Evolutionary conservation across 2,329 filamentous ascomycete genomes (phyloP), one percentile per base, ranked within the genome.

Genomic region (Neonectria punicea): DNA sequence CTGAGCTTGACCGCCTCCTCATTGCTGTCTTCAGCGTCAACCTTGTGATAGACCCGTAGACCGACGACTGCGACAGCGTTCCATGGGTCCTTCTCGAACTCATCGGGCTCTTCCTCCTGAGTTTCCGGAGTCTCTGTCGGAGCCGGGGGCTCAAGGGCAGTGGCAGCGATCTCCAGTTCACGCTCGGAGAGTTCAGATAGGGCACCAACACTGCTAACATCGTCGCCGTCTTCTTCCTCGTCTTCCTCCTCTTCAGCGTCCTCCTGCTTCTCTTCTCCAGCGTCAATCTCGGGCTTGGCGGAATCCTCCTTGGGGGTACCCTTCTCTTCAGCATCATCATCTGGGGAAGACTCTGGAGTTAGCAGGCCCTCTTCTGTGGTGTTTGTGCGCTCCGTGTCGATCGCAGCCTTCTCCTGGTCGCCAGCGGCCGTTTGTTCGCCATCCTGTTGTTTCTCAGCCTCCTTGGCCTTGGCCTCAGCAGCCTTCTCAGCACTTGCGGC

Each of bases 1-100:
- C 75, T 75, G 16, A 85, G 70, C 64, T 76, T 76, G 28, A 83
- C 77, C 2, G 79, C 72, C 43, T 79, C 75, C 39, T 78, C 73
- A 8, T 75, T 72, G 11, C 76, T 75, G 9, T 73, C 70, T 1
- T 70, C 74, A 16, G 74, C 75, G 0, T 74, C 68, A 1, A 78
- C 80, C 70, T 86, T 86, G 73, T 85, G 83, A 74, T 89, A 90
- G 2, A 91, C 83, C n/a, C 87, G 83, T 51, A 91, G 76, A 0
- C 89, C 87, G 2, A 90, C 83, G 10, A 89, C 85, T 3, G 82
- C 85, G n/a, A 90, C 83, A 4, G 88, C 88, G 72, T 90, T 90
- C 88, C 89, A 91, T 0, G 87, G 85, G 44, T 87, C 83, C 25
- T 82, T 80, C 67, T 87, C 83, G 53, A 85, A 85, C 61, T 88